phyloP scores from a whole-genome alignment of 805 yeast species.

The Ogataea kodamae region DNA sequence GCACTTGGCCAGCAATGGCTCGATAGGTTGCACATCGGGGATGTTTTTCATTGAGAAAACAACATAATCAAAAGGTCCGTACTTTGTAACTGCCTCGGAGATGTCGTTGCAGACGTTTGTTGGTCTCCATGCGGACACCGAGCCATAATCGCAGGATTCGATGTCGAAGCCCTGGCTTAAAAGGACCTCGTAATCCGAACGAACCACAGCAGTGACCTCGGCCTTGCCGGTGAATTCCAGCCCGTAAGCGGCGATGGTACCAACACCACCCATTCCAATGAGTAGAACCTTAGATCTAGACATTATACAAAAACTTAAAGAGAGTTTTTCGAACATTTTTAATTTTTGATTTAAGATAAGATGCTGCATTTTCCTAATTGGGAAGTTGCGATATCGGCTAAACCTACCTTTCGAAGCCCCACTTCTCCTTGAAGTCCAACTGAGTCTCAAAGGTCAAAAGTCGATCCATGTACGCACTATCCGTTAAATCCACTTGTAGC shows the following conservation, averaged over 20 bases:
- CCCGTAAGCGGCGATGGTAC: conserved; percentile 69
- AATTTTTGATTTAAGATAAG: too few species aligned
- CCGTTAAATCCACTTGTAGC: too few species aligned
- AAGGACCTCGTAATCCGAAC: conserved; percentile 61
- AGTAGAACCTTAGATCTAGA: conserved; percentile 44
- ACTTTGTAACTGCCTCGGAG: conserved; percentile 41
- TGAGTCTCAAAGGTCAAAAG: too few species aligned
- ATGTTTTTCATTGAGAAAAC: conserved; percentile 61
- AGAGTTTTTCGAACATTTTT: too few species aligned
- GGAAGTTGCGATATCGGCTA: conserved; percentile 11
- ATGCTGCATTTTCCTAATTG: too few species aligned
- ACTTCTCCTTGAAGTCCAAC: too few species aligned
- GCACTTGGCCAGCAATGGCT: conserved; percentile 29
- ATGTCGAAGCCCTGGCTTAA: conserved; percentile 52
- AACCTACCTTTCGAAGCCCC: too few species aligned
- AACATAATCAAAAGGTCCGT: conserved; percentile 49
- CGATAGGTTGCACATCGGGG: conserved; percentile 57
- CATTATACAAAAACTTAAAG: conserved; percentile 1
- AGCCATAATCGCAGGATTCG: conserved; percentile 62
- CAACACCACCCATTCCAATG: conserved; percentile 86
- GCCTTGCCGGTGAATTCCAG: conserved; percentile 46
- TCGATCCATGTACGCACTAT: too few species aligned
- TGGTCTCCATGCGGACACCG: conserved; percentile 53
- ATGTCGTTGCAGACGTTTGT: conserved; percentile 38
- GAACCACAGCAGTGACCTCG: conserved; percentile 56